Percentiles rank a stretch among this genome's conserved stretches.
phyloP scores from a whole-genome alignment of 2,329 filamentous ascomycete species.

The Talaromyces sp. region DNA sequence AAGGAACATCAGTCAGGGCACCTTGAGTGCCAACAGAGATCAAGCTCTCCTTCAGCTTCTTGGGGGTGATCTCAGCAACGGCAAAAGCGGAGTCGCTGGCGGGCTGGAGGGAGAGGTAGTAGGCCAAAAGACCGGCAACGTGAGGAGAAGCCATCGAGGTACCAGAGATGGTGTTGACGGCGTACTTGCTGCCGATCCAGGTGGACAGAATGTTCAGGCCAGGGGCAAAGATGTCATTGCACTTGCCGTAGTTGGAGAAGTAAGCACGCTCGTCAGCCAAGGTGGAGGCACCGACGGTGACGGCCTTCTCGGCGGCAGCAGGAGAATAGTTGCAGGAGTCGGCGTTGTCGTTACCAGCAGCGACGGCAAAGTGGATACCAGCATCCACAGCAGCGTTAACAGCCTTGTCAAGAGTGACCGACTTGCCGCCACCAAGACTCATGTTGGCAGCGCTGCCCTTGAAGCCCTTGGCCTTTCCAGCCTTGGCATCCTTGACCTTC shows the following conservation, averaged over 20 bases:
- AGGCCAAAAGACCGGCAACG: constrained; percentile 92
- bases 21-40: constrained; percentile 76
- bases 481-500: constrained; percentile 73
- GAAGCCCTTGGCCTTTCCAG: constrained; percentile 89
- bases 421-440: constrained; percentile 98
- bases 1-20: constrained; percentile 75
- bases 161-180: constrained; percentile 97
- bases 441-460: constrained; percentile 99
- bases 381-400: constrained; percentile 90
- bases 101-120: constrained; percentile 95
- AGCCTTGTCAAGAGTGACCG: constrained; percentile 79
- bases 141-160: constrained; percentile 99
- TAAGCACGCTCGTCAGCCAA: constrained; percentile 94
- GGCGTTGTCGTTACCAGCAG: constrained; percentile 97
- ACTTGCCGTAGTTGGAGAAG: constrained; percentile 99
- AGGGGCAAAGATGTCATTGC: constrained; percentile 98
- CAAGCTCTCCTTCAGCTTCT: constrained; percentile 87
- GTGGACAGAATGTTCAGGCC: constrained; percentile 96
- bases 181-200: constrained; percentile 95
- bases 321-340: constrained; percentile 99
- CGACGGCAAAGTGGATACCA: constrained; percentile 95
- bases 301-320: constrained; percentile 81
- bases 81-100: constrained; percentile 84
- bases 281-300: constrained; percentile 94
- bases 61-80: constrained; percentile 82